Base-by-base conservation (phyloP, 163 green algal species). In the Trebouxia gelatinosa region DNA sequence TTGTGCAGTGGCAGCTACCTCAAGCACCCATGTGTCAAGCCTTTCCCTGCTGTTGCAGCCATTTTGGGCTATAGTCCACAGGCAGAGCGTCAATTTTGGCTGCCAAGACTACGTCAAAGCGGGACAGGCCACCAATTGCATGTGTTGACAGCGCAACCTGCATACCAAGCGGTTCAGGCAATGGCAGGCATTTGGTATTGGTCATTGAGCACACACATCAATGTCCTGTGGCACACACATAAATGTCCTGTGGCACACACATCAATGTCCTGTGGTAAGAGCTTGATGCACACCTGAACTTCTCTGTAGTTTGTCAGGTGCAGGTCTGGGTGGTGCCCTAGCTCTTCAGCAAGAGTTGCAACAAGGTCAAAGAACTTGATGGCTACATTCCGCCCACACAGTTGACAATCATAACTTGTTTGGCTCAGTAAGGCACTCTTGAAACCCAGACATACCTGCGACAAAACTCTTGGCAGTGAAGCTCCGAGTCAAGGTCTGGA, bases 241-340 rank as follows among this genome's bases (percentile, higher is more conserved):
- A n/a, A n/a, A n/a, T n/a, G n/a, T n/a, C n/a, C n/a, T n/a, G n/a
- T n/a, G n/a, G n/a, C n/a, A n/a, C n/a, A n/a, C n/a, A n/a, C n/a
- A n/a, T n/a, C n/a, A n/a, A n/a, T n/a, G n/a, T n/a, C n/a, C n/a
- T n/a, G n/a, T n/a, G n/a, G n/a, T n/a, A n/a, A n/a, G n/a, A n/a
- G n/a, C n/a, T n/a, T n/a, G n/a, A n/a, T n/a, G n/a, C n/a, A n/a
- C n/a, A 84, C 79, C 79, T 78, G n/a, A 2, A 84, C 74, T 35
- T 84, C 58, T 32, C 80, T 57, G 77, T 93, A 96, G 74, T 91
- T 91, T 23, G 78, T 90, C 6, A 97, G 66, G 50, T 95, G 89
- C 32, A 97, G 78, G 80, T 97, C 92, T 35, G 92, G 91, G 77
- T 97, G 92, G 74, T 97, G 91, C 0, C 88, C 88, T 59, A 95